Evolutionary conservation across 805 yeast genomes (phyloP), one percentile per base, ranked within the genome.

Genomic region (Candida lessepsii): DNA sequence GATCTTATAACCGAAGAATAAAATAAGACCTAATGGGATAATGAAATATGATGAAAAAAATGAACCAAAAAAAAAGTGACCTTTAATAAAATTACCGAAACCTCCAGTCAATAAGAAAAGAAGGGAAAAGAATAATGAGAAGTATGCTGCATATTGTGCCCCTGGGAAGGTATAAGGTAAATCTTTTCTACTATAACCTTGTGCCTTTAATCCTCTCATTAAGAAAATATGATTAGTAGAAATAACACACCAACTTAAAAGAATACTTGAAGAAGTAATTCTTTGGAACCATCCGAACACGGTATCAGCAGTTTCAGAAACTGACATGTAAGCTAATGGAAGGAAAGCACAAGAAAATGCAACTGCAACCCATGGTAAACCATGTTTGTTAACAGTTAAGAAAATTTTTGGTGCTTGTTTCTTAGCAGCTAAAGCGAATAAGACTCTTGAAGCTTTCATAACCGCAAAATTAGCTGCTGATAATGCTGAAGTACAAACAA

Each of bases 41-140:
- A 87, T 82, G 46, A 83, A 70, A 60, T 83, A 83, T 6, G 89
- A 84, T 18, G 89, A 88, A 38, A 83, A 60, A 52, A 83, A 83
- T 56, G 79, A 80, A 6, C 75, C 61, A 2, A 58, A 71, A 7
- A 66, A 71, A 67, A 80, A 81, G 14, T 69, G 67, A 4, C 71
- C 71, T 61, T 35, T 41, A 43, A 83, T 72, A 60, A 83, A 83
- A 5, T 77, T 81, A 3, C 76, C 80, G 55, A 80, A 84, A 39
- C 90, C 90, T 49, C 83, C 84, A 10, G 89, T 82, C 11, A 83
- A 20, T 4, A 70, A 44, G 42, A 81, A 40, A 37, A 67, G 59
- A 2, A 60, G 66, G 8, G 58, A 57, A 41, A 56, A 66, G 9
- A 67, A 65, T 21, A 61, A 49, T 13, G 58, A 59, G 35, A 55